These are phyloP conservation scores for Phaeosphaeriaceae sp. DNA, from an alignment of 2,329 filamentous ascomycete species.

Conservation along the genomic window DNA sequence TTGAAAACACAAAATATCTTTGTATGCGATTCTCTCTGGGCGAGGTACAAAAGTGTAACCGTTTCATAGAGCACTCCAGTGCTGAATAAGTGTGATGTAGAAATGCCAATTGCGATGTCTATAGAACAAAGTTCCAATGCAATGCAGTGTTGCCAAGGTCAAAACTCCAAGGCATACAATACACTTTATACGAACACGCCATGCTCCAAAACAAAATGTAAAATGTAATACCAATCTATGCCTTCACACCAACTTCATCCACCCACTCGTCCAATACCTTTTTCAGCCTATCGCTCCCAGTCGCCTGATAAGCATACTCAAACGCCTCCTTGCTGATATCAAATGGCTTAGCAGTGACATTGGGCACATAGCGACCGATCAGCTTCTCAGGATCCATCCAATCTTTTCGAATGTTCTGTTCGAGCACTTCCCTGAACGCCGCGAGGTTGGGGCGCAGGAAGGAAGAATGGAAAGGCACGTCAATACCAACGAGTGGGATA, in stretches of 20 bases:
- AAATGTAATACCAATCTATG: background rate
- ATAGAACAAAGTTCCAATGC: background rate
- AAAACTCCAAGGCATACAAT: background rate
- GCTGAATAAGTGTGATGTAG: background rate
- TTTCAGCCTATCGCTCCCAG: constrained; percentile 19
- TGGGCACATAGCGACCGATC: constrained; percentile 23
- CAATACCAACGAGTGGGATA: constrained; percentile 42
- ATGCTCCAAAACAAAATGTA: background rate
- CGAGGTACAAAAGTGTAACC: no score
- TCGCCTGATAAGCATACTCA: constrained; percentile 20
- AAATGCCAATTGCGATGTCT: background rate
- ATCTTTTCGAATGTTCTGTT: constrained; percentile 17
- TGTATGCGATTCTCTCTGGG: no score
- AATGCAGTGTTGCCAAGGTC: background rate
- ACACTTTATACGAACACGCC: background rate
- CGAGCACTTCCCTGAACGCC: constrained; percentile 27
- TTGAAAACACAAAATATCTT: no score
- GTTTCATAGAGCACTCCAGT: background rate
- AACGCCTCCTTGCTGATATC: constrained; percentile 18
- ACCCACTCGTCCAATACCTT: constrained; percentile 13
- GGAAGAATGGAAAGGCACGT: constrained; percentile 44
- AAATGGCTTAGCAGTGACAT: constrained; percentile 27
- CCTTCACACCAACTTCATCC: constrained; percentile 7
- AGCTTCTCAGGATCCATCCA: constrained; percentile 20
- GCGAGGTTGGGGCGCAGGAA: constrained; percentile 27